Percentiles rank a stretch among this genome's conserved stretches.
These are phyloP conservation scores for Brassica juncea DNA, from an alignment of 345 rosid species.

Conservation along the genomic window DNA sequence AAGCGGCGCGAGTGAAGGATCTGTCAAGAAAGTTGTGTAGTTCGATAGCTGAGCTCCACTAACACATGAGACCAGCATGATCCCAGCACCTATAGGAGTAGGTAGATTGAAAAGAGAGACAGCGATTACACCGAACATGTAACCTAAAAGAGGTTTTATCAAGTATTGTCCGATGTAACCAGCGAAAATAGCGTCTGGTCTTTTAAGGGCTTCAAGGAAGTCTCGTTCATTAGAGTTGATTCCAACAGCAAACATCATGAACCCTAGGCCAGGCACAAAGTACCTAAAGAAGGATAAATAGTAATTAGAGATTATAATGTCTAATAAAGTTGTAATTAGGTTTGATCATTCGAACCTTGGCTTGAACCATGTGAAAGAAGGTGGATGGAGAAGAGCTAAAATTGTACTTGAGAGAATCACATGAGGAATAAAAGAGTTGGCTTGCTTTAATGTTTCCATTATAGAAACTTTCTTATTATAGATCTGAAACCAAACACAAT, in stretches of 20 bases:
- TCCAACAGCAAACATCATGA: slow-evolving; percentile 97
- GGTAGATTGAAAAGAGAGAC: slow-evolving; percentile 74
- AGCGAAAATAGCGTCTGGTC: slow-evolving; percentile 68
- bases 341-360: slow-evolving; percentile 52
- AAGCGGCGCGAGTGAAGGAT: slow-evolving; percentile 77
- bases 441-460: slow-evolving; percentile 57
- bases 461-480: slow-evolving; percentile 45
- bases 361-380: slow-evolving; percentile 93
- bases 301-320: not conserved
- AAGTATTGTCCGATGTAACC: slow-evolving; percentile 83
- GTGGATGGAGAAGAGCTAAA: slow-evolving; percentile 84
- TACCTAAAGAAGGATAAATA: slow-evolving; percentile 51
- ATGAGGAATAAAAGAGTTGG: slow-evolving; percentile 83
- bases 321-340: not conserved
- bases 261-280: slow-evolving; percentile 90
- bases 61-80: slow-evolving; percentile 94
- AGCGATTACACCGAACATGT: slow-evolving; percentile 62
- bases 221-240: slow-evolving; percentile 84
- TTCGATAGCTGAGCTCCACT: slow-evolving; percentile 97
- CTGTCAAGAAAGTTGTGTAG: slow-evolving; percentile 89
- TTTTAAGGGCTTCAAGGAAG: slow-evolving; percentile 78
- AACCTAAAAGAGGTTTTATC: slow-evolving; percentile 87
- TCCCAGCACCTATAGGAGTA: slow-evolving; percentile 80
- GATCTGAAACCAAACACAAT: slow-evolving; percentile 37
- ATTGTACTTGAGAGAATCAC: slow-evolving; percentile 72